phyloP scores from a whole-genome alignment of 2,329 filamentous ascomycete species.

The Nemania serpens region DNA sequence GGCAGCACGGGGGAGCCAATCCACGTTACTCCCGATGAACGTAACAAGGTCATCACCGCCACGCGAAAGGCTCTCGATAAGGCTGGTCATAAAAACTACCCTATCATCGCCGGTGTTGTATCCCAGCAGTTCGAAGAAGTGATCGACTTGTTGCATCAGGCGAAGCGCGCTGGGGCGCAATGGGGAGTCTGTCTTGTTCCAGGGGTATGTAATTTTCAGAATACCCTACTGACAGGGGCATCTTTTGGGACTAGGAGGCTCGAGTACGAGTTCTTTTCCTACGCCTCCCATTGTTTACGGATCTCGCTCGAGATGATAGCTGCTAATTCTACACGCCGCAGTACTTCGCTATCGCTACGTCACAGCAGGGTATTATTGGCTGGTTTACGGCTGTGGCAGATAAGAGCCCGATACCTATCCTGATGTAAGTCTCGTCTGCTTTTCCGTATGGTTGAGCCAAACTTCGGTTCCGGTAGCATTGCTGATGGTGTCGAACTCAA shows the following conservation, averaged over 20 bases:
- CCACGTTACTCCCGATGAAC: slow-evolving; percentile 63
- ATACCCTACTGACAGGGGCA: background rate
- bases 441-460: background rate
- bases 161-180: slow-evolving; percentile 61
- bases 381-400: slow-evolving; percentile 68
- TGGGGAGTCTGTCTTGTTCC: slow-evolving; percentile 68
- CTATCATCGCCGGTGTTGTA: slow-evolving; percentile 54
- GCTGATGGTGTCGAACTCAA: slow-evolving; percentile 28
- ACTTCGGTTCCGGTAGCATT: background rate
- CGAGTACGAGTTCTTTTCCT: background rate
- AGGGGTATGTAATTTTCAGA: slow-evolving; percentile 41
- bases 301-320: background rate
- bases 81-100: slow-evolving; percentile 61
- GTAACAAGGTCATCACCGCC: slow-evolving; percentile 57
- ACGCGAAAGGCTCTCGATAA: slow-evolving; percentile 60
- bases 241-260: background rate
- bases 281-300: background rate
- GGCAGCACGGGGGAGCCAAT: slow-evolving; percentile 69
- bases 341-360: slow-evolving; percentile 65
- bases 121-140: slow-evolving; percentile 39
- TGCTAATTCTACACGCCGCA: slow-evolving; percentile 4
- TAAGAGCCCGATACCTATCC: slow-evolving; percentile 60
- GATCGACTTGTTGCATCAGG: slow-evolving; percentile 53
- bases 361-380: slow-evolving; percentile 61
- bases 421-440: slow-evolving; percentile 54